phyloP scores from a whole-genome alignment of 2,329 filamentous ascomycete genomes.

The Knufia petricola region DNA sequence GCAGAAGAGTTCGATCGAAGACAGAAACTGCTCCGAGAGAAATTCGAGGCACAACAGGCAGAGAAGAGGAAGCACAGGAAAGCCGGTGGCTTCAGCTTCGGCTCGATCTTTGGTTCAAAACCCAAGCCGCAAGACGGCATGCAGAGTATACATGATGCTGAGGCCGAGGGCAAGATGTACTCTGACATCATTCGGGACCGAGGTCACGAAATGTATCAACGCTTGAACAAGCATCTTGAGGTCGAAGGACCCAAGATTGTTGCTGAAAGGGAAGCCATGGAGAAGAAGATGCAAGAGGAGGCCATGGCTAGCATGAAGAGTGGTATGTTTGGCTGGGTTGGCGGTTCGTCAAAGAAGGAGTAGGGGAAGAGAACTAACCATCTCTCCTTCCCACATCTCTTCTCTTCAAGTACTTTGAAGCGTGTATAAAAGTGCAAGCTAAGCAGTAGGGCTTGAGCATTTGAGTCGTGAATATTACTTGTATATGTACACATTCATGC shows the following conservation, averaged over 20 bases:
- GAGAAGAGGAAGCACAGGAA: conserved; percentile 52
- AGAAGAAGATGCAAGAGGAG: conserved; percentile 84
- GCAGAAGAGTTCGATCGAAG: conserved; percentile 81
- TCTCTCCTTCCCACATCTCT: not conserved
- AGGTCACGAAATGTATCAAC: conserved; percentile 80
- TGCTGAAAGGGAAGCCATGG: conserved; percentile 78
- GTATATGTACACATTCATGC: not conserved
- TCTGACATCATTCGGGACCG: conserved; percentile 89
- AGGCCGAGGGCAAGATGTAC: conserved; percentile 91
- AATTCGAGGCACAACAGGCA: conserved; percentile 58
- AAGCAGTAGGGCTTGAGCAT: not conserved
- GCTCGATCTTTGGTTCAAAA: conserved; percentile 63
- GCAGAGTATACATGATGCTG: conserved; percentile 23
- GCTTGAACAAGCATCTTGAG: conserved; percentile 79
- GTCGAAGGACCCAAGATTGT: conserved; percentile 94
- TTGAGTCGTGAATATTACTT: not conserved
- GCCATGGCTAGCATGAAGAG: conserved; percentile 87
- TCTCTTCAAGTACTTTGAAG: not conserved
- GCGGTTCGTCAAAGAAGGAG: conserved; percentile 28
- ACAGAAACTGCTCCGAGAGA: conserved; percentile 73
- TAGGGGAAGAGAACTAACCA: conserved; percentile 13
- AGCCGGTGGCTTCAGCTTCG: conserved; percentile 51
- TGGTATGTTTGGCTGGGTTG: conserved; percentile 44
- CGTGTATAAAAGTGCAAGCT: not conserved
- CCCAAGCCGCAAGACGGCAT: conserved; percentile 59